Percentiles rank a stretch among this genome's conserved stretches.
Evolutionary conservation across 345 rosid species (phyloP).

Genomic region (Eucalyptus lansdowneana): DNA sequence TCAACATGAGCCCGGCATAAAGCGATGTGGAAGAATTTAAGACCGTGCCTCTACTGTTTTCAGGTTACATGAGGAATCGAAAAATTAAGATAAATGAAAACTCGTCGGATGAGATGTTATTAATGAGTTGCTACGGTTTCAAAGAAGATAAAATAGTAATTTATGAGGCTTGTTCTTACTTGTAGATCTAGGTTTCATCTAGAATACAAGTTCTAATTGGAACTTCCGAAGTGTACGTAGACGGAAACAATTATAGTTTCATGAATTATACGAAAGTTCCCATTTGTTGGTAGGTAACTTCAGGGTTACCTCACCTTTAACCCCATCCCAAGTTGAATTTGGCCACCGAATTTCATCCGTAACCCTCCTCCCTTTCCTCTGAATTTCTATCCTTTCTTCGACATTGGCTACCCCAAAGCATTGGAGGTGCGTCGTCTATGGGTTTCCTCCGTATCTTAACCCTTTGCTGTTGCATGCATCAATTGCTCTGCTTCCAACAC

Average conservation of each 20-base stretch:
- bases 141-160: background rate
- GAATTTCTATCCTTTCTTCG: no score
- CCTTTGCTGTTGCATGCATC: no score
- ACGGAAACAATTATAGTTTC: background rate
- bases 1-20: background rate
- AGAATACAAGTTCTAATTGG: background rate
- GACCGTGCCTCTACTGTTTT: background rate
- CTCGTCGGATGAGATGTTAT: background rate
- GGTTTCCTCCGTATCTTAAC: no score
- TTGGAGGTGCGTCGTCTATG: no score
- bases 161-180: background rate
- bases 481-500: no score
- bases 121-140: background rate
- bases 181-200: background rate
- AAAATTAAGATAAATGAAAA: background rate
- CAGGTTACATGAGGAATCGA: background rate
- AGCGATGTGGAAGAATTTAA: background rate
- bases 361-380: no score
- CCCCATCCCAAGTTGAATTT: no score
- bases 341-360: no score
- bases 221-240: background rate
- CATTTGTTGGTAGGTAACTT: background rate
- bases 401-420: no score
- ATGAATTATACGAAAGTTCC: background rate
- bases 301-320: no score